Evolutionary conservation across 495 filamentous ascomycete species (phyloP), one percentile per base, ranked within the genome.

Genomic region (Podospora pseudocomata): DNA sequence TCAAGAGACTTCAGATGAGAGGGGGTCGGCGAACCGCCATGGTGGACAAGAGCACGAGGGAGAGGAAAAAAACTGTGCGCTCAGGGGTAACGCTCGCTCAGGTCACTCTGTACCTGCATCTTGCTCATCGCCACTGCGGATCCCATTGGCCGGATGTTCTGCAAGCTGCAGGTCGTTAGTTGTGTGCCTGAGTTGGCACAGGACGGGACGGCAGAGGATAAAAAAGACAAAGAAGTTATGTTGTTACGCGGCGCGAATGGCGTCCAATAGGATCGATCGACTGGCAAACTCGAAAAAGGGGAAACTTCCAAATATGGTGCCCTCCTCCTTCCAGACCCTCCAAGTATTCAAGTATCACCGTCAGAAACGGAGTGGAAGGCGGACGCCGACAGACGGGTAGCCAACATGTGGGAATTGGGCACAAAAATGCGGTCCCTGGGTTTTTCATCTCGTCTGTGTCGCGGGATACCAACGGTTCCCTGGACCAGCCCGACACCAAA

Each of bases 241-340:
- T 49, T 16, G 61, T 32, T 63, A 20, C 18, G 61, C n/a, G 23
- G 61, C 61, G 61, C 61, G 18, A n/a, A 32, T 63, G 61, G n/a
- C 32, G 61, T 39, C 61, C 61, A 63, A 63, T 63, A 20, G 30
- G 61, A 63, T 63, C 11, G 61, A 63, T 63, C 11, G 18, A 20
- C 19, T 32, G 30, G 61, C 49, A 32, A 32, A 28, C 32, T 23
- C 13, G 30, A n/a, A 63, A 63, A 63, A 19, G 27, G 60, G 61
- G 30, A 63, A 63, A 49, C 61, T 63, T 13, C 61, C 61, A 63
- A 63, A 39, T 63, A 32, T 63, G 61, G 61, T 7, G 23, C n/a
- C 23, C 23, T 26, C 55, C 55, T 20, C 18, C 23, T 58, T 58
- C 23, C 18, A 7, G 5, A 5, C 54, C 20, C 5, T 7, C 5